Conservation (phyloP, 1,284 basidiomycete genomes). For the Leccinum laetum region DNA sequence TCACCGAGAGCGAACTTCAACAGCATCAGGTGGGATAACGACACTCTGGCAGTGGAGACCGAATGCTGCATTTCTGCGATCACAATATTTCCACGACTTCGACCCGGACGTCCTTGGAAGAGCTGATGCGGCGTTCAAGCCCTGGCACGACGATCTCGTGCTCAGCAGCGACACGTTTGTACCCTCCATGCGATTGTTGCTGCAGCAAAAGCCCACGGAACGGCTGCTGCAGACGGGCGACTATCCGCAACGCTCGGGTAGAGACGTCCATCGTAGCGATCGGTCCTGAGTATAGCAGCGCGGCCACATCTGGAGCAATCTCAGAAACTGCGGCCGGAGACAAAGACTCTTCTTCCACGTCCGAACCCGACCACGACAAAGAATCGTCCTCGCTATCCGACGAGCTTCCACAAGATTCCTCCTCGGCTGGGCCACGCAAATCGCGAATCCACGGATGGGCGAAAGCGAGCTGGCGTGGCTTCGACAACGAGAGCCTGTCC, state of each 20-base stretch:
- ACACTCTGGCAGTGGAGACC: no score
- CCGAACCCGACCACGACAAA: no score
- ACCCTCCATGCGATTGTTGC: not conserved
- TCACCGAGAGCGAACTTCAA: no score
- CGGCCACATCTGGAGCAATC: not conserved
- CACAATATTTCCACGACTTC: constrained; percentile 4
- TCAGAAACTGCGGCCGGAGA: no score
- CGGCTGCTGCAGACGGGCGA: constrained; percentile 4
- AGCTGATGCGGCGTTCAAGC: not conserved
- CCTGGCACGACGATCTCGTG: constrained; percentile 3
- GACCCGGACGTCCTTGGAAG: not conserved
- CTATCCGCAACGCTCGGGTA: not conserved
- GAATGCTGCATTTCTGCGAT: not conserved
- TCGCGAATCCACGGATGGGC: no score
- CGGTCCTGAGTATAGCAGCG: not conserved
- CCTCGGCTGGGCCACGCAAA: no score
- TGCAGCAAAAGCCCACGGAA: constrained; percentile 2
- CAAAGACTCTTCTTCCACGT: no score
- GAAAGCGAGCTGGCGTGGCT: no score
- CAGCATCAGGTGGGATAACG: no score
- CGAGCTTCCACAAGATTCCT: no score
- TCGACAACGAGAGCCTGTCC: no score
- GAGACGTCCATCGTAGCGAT: not conserved
- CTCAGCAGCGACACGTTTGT: constrained; percentile 3
- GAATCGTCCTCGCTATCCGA: no score